These are phyloP conservation scores for Leishmania amazonensis DNA, from an alignment of 208 protist genomes.

Conservation along the genomic window DNA sequence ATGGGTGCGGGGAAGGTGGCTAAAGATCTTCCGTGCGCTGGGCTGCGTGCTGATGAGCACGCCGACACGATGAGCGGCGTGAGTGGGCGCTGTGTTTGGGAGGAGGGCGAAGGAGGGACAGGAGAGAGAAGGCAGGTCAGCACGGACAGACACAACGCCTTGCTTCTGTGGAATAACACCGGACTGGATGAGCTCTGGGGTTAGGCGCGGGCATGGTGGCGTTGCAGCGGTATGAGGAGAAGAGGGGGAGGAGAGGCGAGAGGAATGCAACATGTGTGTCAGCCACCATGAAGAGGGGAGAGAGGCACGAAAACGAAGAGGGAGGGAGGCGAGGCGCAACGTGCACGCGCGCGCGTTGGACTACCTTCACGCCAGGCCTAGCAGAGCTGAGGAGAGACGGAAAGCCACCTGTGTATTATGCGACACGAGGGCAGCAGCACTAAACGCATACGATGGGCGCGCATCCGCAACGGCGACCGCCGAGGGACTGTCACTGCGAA, in stretches of 20 bases:
- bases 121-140: background rate
- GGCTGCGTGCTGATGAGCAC: background rate
- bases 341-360: no score
- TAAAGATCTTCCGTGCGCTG: background rate
- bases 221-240: background rate
- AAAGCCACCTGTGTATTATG: background rate
- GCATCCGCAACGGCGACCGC: background rate
- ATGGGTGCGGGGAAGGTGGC: background rate
- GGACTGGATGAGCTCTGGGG: background rate
- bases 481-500: background rate
- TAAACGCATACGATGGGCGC: background rate
- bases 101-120: constrained; percentile 4
- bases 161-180: background rate
- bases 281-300: background rate
- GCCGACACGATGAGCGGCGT: background rate
- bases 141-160: background rate
- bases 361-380: background rate
- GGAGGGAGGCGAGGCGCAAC: background rate
- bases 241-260: background rate
- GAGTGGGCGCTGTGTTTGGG: background rate
- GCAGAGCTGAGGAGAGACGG: background rate
- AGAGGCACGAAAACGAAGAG: background rate
- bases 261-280: background rate
- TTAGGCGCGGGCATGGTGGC: background rate
- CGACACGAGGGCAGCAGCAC: background rate